A percentile compares a stretch with the other conserved stretches of the same genome.
Evolutionary conservation across 768 basidiomycete species (phyloP).

Genomic region (Melanogaster broomeanus): DNA sequence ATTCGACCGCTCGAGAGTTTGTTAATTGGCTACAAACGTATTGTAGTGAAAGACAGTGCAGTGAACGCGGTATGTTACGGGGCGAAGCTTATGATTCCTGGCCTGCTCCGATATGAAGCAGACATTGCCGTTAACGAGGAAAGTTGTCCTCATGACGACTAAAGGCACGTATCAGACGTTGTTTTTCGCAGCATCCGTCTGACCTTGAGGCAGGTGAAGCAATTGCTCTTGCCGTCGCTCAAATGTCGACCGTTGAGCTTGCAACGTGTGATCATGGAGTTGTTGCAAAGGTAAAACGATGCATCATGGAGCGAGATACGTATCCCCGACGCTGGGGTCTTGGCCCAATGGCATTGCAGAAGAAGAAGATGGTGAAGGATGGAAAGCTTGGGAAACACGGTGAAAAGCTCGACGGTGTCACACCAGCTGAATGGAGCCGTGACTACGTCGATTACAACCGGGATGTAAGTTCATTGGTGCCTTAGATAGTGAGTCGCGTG

Average conservation of each 20-base stretch:
- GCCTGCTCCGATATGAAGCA: constrained; percentile 92
- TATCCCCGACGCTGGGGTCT: constrained; percentile 99
- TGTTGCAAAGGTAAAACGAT: constrained; percentile 98
- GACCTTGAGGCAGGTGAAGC: constrained; percentile 65
- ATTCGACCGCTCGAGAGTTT: constrained; percentile 94
- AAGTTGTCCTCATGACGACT: constrained; percentile 97
- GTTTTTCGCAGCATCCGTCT: not conserved
- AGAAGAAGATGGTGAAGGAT: constrained; percentile 99
- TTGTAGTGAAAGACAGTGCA: constrained; percentile 98
- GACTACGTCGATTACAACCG: constrained; percentile 94
- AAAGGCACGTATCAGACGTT: constrained; percentile 60
- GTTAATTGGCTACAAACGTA: constrained; percentile 94
- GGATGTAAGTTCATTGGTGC: constrained; percentile 43
- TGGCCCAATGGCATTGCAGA: constrained; percentile 94
- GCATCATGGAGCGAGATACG: constrained; percentile 99
- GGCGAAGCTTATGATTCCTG: constrained; percentile 99
- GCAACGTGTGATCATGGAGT: constrained; percentile 98
- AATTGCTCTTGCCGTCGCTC: constrained; percentile 91
- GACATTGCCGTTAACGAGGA: constrained; percentile 96
- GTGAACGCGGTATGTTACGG: constrained; percentile 99
- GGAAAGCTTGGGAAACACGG: constrained; percentile 96
- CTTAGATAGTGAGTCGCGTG: not conserved
- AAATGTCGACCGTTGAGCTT: constrained; percentile 98
- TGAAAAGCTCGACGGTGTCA: constrained; percentile 82
- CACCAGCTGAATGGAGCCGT: constrained; percentile 87